Base-by-base conservation (phyloP, 805 yeast genomes). In the Scheffersomyces coipomensis region DNA sequence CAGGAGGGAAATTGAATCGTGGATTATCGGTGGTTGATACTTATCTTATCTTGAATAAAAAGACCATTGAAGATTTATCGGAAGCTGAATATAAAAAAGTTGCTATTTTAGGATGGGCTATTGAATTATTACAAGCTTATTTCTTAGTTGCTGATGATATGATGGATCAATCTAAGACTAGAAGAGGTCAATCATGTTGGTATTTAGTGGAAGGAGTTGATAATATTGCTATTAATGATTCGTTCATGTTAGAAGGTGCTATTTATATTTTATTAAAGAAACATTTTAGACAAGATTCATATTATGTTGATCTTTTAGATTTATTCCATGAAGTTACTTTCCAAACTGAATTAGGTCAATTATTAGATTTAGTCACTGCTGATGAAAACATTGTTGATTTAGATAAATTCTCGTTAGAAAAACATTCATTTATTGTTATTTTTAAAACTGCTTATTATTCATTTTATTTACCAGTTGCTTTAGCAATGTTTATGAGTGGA, bases 121-220 rank as follows among this genome's bases (percentile, higher is more conserved):
- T 93, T 51, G 99, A 93, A 70, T 75, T 93, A 49, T 74, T 91
- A 52, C 99, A 91, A 69, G 98, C 97, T 2, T 93, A 88, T 64
- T 93, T 93, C 75, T 76, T 93, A 55, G 98, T 93, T 41, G 95
- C 98, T 23, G 99, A 93, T 63, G 99, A 93, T 62, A 93, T 93
- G 81, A 93, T 93, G 99, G 99, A 93, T 64, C 80, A 81, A 51
- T 86, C 96, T 24, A 85, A 88, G 63, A 93, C 99, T 30, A 86
- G 99, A 76, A 84, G 99, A 64, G 99, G 97, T 44, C 97, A 91
- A 68, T 93, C 97, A 49, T 93, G 99, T 68, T 93, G 99, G 99
- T 93, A 89, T 73, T 81, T 75, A 58, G 76, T 69, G 25, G 81
- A 78, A 49, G 80, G 79, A 29, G 97, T 93, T 43, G 88, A 87